Evolutionary conservation across 345 rosid genomes (phyloP), one percentile per base, ranked within the genome.

Genomic region (Eutrema yunnanense): DNA sequence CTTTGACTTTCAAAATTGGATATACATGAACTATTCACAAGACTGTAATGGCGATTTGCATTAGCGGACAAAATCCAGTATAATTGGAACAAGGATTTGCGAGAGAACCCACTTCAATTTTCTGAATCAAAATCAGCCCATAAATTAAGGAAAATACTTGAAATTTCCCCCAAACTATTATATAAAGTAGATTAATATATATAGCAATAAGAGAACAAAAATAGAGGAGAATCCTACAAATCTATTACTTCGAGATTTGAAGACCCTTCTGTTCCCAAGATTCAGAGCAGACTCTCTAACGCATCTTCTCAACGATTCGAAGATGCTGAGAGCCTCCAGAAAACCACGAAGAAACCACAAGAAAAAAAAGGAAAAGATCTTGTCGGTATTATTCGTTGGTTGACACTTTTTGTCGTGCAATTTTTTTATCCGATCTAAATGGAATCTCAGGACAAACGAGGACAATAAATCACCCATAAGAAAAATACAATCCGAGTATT

Each of bases 311-410:
- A 30, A 16, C 42, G 54, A 56, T 4, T 58, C 19, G 33, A 47
- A 47, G 65, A 47, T 71, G 58, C 77, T 64, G 65, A 54, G 60
- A 66, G 61, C 27, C 46, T 56, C 48, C 16, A 46, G 9, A 55
- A 5, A 67, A 40, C 11, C 36, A 36, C 19, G 4, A 47, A 38
- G 16, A 34, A 27, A 34, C 41, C 19, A 73, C 49, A 46, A 44
- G 65, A 7, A 27, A 2, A 1, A 1, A 10, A 2, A 6, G 40
- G 52, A 19, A 6, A 19, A 65, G 6, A 40, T 55, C 34, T 56
- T 65, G 50, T 54, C 70, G 63, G 63, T 48, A 64, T 37, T 43
- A 4, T 22, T 19, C 9, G 9, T 41, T 37, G 9, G 53, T 34
- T 62, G 76, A 40, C 16, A 16, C 3, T 2, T 55, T 56, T 34